A percentile compares a stretch with the other conserved stretches of the same genome.
These are phyloP conservation scores for Psilocybe sp. DNA, from an alignment of 768 basidiomycete genomes.

Conservation along the genomic window DNA sequence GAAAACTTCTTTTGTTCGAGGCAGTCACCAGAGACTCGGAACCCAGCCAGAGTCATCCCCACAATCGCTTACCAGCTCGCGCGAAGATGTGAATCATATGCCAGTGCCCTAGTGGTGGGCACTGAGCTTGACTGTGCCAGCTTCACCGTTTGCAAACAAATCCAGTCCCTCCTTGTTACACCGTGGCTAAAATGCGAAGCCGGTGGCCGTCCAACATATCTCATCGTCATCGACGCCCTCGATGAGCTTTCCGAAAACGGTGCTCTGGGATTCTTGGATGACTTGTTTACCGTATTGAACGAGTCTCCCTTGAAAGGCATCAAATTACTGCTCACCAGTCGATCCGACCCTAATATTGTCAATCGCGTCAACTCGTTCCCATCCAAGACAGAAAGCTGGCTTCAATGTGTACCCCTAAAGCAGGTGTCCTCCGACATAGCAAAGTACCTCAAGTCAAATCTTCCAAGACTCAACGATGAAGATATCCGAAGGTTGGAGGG, in stretches of 20 bases:
- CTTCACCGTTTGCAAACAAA: slow-evolving; percentile 8
- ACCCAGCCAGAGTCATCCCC: slow-evolving; percentile 14
- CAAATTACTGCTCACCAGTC: too few relatives aligned
- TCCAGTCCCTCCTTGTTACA: slow-evolving; percentile 10
- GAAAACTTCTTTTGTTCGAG: slow-evolving; percentile 28
- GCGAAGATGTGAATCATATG: slow-evolving; percentile 17
- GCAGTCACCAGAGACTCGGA: slow-evolving; percentile 18
- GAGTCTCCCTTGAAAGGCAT: too few relatives aligned
- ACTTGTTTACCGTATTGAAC: too few relatives aligned
- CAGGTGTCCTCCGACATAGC: too few relatives aligned
- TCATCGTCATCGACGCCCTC: slow-evolving; percentile 22
- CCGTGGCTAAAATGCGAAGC: slow-evolving; percentile 11
- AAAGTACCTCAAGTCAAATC: too few relatives aligned
- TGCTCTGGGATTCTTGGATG: too few relatives aligned
- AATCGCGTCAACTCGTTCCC: too few relatives aligned
- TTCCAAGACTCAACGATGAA: too few relatives aligned
- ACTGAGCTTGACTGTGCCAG: slow-evolving; percentile 7
- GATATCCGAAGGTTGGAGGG: too few relatives aligned
- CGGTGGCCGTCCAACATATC: slow-evolving; percentile 3
- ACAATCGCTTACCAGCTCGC: slow-evolving; percentile 23
- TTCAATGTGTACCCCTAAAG: too few relatives aligned
- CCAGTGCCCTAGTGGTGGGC: slow-evolving; percentile 9
- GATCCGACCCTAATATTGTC: too few relatives aligned
- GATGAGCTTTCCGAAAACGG: slow-evolving; percentile 14
- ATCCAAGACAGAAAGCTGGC: too few relatives aligned